These are phyloP conservation scores for Apostasia shenzhenica DNA, from an alignment of 106 monocot genomes.

Conservation along the genomic window DNA sequence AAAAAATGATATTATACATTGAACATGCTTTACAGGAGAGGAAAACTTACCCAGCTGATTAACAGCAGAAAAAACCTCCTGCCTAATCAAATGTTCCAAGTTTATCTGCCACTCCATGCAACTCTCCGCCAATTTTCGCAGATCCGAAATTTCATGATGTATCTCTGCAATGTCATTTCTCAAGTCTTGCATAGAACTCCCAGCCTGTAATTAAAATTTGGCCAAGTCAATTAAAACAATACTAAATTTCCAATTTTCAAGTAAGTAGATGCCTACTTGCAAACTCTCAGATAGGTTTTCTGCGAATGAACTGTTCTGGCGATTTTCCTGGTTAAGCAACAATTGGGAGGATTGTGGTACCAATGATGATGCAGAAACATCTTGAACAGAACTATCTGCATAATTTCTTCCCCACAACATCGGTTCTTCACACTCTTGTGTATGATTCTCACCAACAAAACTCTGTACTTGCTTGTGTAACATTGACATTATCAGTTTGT, in stretches of 20 bases:
- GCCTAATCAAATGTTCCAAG: constrained; percentile 34
- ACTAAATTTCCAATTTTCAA: neutral
- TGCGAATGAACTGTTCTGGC: constrained; percentile 17
- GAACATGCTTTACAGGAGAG: no score
- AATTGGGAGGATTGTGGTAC: constrained; percentile 19
- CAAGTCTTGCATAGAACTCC: constrained; percentile 21
- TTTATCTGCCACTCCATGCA: constrained; percentile 44
- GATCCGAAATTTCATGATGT: constrained; percentile 35
- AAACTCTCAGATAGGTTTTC: constrained; percentile 13
- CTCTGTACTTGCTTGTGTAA: constrained; percentile 31
- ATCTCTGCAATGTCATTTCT: constrained; percentile 34
- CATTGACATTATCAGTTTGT: constrained; percentile 32
- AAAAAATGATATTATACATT: neutral
- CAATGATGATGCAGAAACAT: constrained; percentile 22
- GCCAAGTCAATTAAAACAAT: neutral
- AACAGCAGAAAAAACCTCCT: constrained; percentile 27
- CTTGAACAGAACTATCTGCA: constrained; percentile 18
- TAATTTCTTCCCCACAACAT: constrained; percentile 14
- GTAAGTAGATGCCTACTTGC: constrained; percentile 8
- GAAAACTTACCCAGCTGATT: constrained; percentile 19
- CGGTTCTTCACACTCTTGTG: constrained; percentile 15
- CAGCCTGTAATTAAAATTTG: constrained; percentile 19
- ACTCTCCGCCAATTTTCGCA: constrained; percentile 43
- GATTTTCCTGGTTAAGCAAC: constrained; percentile 6
- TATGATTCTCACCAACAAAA: constrained; percentile 11